A percentile compares a stretch with the other conserved stretches of the same genome.
These are phyloP conservation scores for Boletus sp. DNA, from an alignment of 1,284 basidiomycete species.

Conservation along the genomic window DNA sequence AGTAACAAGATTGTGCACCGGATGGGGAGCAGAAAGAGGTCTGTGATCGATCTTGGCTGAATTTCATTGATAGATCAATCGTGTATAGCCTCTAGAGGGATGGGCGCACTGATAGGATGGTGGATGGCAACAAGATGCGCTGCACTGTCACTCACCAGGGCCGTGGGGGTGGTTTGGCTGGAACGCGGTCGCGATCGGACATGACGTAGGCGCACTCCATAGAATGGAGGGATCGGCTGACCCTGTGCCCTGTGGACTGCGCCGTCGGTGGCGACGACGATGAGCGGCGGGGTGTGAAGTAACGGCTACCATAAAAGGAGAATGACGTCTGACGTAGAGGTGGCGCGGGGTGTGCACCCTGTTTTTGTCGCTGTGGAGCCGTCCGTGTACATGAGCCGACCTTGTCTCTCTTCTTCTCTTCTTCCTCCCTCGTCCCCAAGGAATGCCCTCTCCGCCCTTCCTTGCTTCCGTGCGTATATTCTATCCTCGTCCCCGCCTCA, in stretches of 20 bases:
- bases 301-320: conserved; percentile 5
- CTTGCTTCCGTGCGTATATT: conserved; percentile 18
- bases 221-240: background rate
- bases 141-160: too few species aligned
- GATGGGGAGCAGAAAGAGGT: too few species aligned
- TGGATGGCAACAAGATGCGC: too few species aligned
- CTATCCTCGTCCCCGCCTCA: too few species aligned
- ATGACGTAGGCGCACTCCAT: too few species aligned
- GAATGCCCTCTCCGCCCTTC: conserved; percentile 18
- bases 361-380: conserved; percentile 37
- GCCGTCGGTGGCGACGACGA: conserved; percentile 9
- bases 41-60: background rate
- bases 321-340: conserved; percentile 33
- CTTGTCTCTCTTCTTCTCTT: conserved; percentile 12
- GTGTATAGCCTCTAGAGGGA: too few species aligned
- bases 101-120: too few species aligned
- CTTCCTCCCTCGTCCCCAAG: conserved; percentile 4
- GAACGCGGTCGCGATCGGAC: too few species aligned
- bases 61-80: background rate
- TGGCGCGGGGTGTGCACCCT: conserved; percentile 33
- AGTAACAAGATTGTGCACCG: too few species aligned
- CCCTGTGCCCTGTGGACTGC: conserved; percentile 8
- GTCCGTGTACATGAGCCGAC: conserved; percentile 29
- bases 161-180: too few species aligned
- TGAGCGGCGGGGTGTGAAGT: conserved; percentile 8